Evolutionary conservation across 805 yeast species (phyloP).

Genomic region (Lipomyces yamanashiensis): DNA sequence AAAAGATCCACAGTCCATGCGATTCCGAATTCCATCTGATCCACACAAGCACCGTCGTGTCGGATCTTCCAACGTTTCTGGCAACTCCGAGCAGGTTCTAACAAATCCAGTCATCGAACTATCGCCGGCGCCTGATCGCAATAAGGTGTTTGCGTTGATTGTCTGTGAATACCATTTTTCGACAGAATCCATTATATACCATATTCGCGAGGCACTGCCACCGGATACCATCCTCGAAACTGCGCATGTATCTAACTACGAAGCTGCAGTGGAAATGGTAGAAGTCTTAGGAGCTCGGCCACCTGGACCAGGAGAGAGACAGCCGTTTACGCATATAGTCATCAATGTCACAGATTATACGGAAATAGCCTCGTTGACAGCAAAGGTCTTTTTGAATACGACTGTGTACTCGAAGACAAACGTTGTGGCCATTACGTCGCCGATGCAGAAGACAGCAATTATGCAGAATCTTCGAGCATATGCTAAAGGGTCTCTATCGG

Average conservation of each 20-base stretch:
- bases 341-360: constrained; percentile 39
- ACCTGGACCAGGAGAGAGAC: constrained; percentile 1
- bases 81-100: neutral
- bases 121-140: neutral
- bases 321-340: constrained; percentile 42
- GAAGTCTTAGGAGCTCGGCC: constrained; percentile 5
- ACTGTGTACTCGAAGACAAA: constrained; percentile 25
- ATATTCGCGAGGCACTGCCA: constrained; percentile 39
- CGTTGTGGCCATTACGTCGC: constrained; percentile 36
- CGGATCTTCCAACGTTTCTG: neutral
- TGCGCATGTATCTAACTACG: constrained; percentile 26
- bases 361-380: constrained; percentile 32
- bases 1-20: constrained; percentile 26
- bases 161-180: constrained; percentile 43
- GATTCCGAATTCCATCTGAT: constrained; percentile 29
- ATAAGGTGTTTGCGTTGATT: constrained; percentile 23
- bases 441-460: constrained; percentile 39
- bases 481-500: constrained; percentile 15
- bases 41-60: neutral
- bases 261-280: constrained; percentile 23
- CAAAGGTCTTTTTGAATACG: constrained; percentile 24
- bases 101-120: neutral
- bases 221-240: constrained; percentile 23
- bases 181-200: constrained; percentile 41
- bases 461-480: constrained; percentile 31